Percentiles rank a stretch among this genome's conserved stretches.
Evolutionary conservation across 257 asterid species (phyloP).

Genomic region (Fraxinus anomala): DNA sequence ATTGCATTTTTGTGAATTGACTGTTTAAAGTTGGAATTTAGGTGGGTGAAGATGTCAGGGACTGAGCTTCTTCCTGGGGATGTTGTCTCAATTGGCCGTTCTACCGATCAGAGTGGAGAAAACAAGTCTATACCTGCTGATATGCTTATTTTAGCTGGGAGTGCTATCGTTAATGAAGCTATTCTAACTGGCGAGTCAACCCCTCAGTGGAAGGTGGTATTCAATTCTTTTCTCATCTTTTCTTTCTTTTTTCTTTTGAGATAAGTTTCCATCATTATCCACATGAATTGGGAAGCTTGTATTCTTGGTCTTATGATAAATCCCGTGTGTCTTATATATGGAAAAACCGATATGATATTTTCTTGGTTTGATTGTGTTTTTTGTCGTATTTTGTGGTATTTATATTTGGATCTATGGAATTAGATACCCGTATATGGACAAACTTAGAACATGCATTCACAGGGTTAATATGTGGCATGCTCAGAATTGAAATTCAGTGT

Average conservation of each 20-base stretch:
- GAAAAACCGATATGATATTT: not conserved
- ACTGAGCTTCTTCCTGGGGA: slow-evolving; percentile 96
- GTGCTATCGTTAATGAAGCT: slow-evolving; percentile 96
- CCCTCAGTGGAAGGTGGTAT: slow-evolving; percentile 94
- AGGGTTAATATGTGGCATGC: not conserved
- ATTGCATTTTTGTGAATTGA: slow-evolving; percentile 28
- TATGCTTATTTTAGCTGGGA: slow-evolving; percentile 98
- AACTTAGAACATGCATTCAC: not conserved
- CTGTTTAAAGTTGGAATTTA: slow-evolving; percentile 35
- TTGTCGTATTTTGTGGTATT: not conserved
- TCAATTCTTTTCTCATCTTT: slow-evolving; percentile 16
- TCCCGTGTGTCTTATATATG: not conserved
- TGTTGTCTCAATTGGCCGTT: slow-evolving; percentile 93
- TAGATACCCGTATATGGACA: not conserved
- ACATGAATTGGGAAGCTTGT: not conserved
- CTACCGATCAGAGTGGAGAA: slow-evolving; percentile 79
- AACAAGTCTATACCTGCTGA: slow-evolving; percentile 97
- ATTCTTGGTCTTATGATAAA: not conserved
- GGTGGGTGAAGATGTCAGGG: slow-evolving; percentile 94
- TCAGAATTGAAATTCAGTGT: not conserved
- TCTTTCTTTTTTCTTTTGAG: not conserved
- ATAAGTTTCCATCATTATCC: not conserved
- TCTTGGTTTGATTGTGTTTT: not conserved
- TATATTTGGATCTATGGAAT: not conserved
- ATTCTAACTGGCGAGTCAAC: slow-evolving; percentile 98